phyloP scores from a whole-genome alignment of 257 asterid species.

The Scutellaria barbata region DNA sequence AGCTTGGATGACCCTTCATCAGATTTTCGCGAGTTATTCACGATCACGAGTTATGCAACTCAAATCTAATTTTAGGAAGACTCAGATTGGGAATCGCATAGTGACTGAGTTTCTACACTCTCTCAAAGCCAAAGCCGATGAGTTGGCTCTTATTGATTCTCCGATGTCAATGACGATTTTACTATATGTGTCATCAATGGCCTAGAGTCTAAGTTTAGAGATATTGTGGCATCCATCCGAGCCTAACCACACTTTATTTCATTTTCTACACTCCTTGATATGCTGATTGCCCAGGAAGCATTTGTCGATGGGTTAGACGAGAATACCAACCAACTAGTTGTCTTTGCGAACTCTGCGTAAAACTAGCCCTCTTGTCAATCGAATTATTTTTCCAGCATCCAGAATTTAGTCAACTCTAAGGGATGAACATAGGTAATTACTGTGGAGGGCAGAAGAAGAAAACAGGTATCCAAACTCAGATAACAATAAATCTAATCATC shows the following conservation, averaged over 20 bases:
- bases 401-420: too few relatives aligned
- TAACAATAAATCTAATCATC: background rate
- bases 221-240: background rate
- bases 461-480: background rate
- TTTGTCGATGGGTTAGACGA: background rate
- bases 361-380: too few relatives aligned
- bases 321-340: background rate
- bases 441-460: background rate
- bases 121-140: background rate
- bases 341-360: background rate
- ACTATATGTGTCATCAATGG: background rate
- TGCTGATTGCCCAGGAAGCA: background rate
- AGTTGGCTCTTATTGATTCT: background rate
- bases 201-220: background rate
- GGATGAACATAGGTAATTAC: background rate
- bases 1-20: too few relatives aligned
- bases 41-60: too few relatives aligned
- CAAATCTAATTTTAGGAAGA: too few relatives aligned
- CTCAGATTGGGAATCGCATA: background rate
- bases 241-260: background rate
- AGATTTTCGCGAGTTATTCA: too few relatives aligned
- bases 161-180: background rate
- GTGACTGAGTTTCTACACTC: background rate
- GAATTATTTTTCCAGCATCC: too few relatives aligned
- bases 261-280: background rate